Percentiles rank a stretch among this genome's conserved stretches.
Evolutionary conservation across 2,329 filamentous ascomycete genomes (phyloP).

Genomic region (Aureobasidium uvarum): DNA sequence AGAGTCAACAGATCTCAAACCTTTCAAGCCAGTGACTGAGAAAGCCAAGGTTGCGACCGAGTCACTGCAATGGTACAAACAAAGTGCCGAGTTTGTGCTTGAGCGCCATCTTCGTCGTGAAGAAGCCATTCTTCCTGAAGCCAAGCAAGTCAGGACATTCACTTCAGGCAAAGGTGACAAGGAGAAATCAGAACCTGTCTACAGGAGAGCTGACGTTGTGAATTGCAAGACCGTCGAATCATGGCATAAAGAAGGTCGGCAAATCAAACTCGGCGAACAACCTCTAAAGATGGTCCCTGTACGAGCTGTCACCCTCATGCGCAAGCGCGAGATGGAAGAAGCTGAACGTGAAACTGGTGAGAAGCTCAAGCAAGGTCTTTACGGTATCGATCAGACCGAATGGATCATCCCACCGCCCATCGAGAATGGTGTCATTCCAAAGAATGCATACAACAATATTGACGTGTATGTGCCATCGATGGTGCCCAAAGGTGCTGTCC

Average conservation of each 20-base stretch:
- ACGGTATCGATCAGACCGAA: constrained; percentile 79
- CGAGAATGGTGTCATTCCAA: constrained; percentile 79
- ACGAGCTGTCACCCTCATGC: constrained; percentile 82
- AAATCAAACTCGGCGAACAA: constrained; percentile 65
- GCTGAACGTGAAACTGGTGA: constrained; percentile 74
- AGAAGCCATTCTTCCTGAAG: constrained; percentile 72
- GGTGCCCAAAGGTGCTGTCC: constrained; percentile 80
- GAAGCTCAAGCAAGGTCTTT: constrained; percentile 84
- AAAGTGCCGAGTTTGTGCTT: constrained; percentile 79
- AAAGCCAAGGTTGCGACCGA: constrained; percentile 51
- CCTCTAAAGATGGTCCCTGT: constrained; percentile 87
- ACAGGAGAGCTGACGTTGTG: constrained; percentile 72
- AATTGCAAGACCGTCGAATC: constrained; percentile 88
- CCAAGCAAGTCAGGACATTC: constrained; percentile 72
- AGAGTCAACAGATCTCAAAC: constrained; percentile 71
- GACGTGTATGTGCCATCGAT: constrained; percentile 93
- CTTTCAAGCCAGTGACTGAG: constrained; percentile 59
- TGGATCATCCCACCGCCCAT: constrained; percentile 94
- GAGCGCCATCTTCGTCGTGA: constrained; percentile 86
- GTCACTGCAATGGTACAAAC: constrained; percentile 84
- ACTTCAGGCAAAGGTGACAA: constrained; percentile 71
- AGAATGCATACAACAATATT: constrained; percentile 94
- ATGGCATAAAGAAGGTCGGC: constrained; percentile 95
- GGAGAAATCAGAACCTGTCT: constrained; percentile 75
- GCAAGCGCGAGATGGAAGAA: constrained; percentile 86